Evolutionary conservation across 2,329 filamentous ascomycete species (phyloP).

Genomic region (Ophiosphaerella herpotricha): DNA sequence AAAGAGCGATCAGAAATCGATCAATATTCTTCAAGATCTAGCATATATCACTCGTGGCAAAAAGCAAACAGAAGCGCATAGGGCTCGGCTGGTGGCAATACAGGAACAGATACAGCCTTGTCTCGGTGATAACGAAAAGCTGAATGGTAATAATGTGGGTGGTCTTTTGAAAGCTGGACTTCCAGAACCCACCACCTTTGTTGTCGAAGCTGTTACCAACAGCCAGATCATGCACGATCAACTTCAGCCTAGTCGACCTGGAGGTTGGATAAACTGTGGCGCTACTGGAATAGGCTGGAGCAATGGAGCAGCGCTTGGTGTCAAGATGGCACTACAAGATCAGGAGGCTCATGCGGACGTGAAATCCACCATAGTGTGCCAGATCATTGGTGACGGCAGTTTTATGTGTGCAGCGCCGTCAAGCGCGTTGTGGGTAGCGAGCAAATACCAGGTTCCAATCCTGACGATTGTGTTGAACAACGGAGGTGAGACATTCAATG

Average conservation of each 20-base stretch:
- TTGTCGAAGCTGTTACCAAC: conserved; percentile 18
- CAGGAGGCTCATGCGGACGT: conserved; percentile 41
- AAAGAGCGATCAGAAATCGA: conserved; percentile 7
- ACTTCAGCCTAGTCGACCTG: conserved; percentile 36
- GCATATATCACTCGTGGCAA: background rate
- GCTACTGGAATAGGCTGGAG: conserved; percentile 61
- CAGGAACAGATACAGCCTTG: conserved; percentile 10
- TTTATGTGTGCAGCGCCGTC: conserved; percentile 61
- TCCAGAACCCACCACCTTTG: conserved; percentile 13
- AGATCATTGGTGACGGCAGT: conserved; percentile 63
- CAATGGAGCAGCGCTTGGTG: conserved; percentile 56
- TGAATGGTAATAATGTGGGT: conserved; percentile 23
- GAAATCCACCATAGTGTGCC: conserved; percentile 50
- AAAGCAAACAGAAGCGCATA: conserved; percentile 12
- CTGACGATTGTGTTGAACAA: conserved; percentile 63
- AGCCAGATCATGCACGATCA: conserved; percentile 18
- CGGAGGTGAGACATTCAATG: conserved; percentile 50
- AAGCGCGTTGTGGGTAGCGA: conserved; percentile 62
- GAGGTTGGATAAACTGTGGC: conserved; percentile 60
- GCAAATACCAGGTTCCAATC: conserved; percentile 59
- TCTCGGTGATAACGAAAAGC: conserved; percentile 17
- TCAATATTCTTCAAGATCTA: background rate
- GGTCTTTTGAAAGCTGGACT: conserved; percentile 8
- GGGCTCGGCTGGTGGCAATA: conserved; percentile 25
- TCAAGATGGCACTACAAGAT: conserved; percentile 53